These are phyloP conservation scores for Tagetes patula DNA, from an alignment of 129 eudicot species.

Conservation along the genomic window DNA sequence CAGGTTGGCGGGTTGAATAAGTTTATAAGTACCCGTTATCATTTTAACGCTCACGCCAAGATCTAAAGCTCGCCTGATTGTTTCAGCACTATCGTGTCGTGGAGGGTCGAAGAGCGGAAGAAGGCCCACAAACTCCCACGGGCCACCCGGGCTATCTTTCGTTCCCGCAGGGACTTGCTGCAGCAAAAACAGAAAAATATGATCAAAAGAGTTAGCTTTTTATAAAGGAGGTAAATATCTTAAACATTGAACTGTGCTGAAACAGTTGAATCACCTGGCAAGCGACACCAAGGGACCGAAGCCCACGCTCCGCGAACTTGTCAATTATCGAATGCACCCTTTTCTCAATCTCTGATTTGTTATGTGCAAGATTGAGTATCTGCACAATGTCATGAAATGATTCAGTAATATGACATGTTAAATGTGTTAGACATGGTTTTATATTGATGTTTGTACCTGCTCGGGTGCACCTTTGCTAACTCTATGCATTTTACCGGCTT, in stretches of 20 bases:
- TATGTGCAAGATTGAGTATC: conserved; percentile 83
- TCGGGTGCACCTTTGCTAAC: conserved; percentile 99
- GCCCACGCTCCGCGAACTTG: conserved; percentile 86
- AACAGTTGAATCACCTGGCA: conserved; percentile 52
- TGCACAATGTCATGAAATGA: conserved; percentile 17
- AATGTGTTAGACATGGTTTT: background rate
- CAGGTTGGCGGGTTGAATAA: background rate
- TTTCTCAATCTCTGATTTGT: conserved; percentile 57
- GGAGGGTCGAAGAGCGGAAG: conserved; percentile 95
- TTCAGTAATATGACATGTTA: background rate
- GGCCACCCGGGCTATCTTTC: conserved; percentile 77
- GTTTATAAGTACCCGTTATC: conserved; percentile 62
- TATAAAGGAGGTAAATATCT: background rate
- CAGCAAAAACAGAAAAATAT: background rate
- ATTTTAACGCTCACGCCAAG: conserved; percentile 90
- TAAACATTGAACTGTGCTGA: background rate
- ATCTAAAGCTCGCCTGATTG: conserved; percentile 72
- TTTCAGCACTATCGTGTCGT: conserved; percentile 93
- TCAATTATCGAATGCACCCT: conserved; percentile 71
- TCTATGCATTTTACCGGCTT: conserved; percentile 75
- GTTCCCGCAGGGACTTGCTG: conserved; percentile 75
- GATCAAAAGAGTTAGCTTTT: background rate
- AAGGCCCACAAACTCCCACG: conserved; percentile 86
- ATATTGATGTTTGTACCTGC: conserved; percentile 46
- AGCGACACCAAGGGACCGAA: conserved; percentile 86